These are phyloP conservation scores for Diatrype stigma DNA, from an alignment of 2,329 filamentous ascomycete genomes.

Conservation along the genomic window DNA sequence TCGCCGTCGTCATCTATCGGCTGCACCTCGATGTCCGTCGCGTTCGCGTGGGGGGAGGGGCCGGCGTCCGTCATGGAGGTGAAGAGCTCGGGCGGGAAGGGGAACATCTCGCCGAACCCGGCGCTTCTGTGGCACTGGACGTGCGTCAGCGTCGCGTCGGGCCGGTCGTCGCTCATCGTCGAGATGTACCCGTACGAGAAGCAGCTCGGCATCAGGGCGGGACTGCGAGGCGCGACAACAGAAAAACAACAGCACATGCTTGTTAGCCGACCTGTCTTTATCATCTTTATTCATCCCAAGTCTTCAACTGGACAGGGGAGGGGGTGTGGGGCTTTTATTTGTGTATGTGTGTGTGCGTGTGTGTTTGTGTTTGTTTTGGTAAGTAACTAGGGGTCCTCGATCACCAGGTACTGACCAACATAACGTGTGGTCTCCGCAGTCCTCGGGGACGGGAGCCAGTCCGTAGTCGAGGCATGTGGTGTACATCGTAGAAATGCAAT, in stretches of 20 bases:
- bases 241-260: background rate
- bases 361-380: too few relatives aligned
- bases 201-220: slow-evolving; percentile 17
- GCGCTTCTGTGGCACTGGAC: slow-evolving; percentile 20
- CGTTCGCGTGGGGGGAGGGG: background rate
- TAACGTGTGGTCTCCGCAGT: slow-evolving; percentile 22
- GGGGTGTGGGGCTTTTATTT: too few relatives aligned
- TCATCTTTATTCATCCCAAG: background rate
- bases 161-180: slow-evolving; percentile 12
- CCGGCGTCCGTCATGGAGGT: slow-evolving; percentile 8
- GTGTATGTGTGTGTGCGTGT: too few relatives aligned
- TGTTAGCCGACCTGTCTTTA: background rate
- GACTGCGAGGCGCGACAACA: too few relatives aligned
- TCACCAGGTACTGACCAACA: slow-evolving; percentile 23
- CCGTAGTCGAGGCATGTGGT: slow-evolving; percentile 22
- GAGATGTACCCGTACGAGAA: slow-evolving; percentile 20
- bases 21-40: background rate
- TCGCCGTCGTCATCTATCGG: background rate
- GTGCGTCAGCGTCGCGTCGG: slow-evolving; percentile 19
- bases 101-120: slow-evolving; percentile 22
- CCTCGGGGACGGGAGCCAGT: slow-evolving; percentile 7
- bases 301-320: too few relatives aligned
- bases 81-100: slow-evolving; percentile 20
- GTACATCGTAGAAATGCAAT: slow-evolving; percentile 23
- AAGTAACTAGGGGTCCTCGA: background rate